Evolutionary conservation across 441 rosid species (phyloP).

Genomic region (Croton laevigatus): DNA sequence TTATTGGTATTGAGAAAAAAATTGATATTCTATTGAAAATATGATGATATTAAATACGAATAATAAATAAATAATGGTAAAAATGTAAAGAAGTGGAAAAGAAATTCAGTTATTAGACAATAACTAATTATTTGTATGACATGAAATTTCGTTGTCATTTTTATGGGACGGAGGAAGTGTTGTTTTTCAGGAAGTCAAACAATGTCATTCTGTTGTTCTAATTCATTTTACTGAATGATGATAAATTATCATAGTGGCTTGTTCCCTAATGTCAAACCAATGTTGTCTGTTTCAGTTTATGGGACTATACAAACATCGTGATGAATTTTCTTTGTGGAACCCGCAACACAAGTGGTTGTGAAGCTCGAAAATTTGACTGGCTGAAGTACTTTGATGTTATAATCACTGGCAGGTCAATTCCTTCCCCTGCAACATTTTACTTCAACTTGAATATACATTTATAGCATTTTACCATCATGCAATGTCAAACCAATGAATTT

Average conservation of each 20-base stretch:
- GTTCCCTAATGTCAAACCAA: background rate
- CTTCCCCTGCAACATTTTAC: conserved; percentile 12
- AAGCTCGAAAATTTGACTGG: conserved; percentile 72
- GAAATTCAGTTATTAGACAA: no score
- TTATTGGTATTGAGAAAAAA: no score
- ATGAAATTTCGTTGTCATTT: no score
- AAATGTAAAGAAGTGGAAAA: no score
- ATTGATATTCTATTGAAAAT: no score
- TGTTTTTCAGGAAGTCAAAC: no score
- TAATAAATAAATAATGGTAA: no score
- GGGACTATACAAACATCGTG: conserved; percentile 98
- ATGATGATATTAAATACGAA: no score
- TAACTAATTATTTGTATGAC: no score
- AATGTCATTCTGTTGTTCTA: background rate
- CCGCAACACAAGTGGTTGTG: conserved; percentile 35
- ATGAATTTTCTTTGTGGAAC: conserved; percentile 92
- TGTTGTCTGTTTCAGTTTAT: conserved; percentile 64
- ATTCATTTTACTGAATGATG: background rate
- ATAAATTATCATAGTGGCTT: background rate
- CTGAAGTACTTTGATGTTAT: conserved; percentile 87
- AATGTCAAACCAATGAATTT: background rate
- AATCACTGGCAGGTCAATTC: conserved; percentile 85
- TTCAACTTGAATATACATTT: background rate
- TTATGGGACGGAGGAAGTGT: no score
- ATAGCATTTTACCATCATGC: background rate